Evolutionary conservation across 208 protist species (phyloP), one percentile per base, ranked within the genome.

Genomic region (Crithidia fasciculata): DNA sequence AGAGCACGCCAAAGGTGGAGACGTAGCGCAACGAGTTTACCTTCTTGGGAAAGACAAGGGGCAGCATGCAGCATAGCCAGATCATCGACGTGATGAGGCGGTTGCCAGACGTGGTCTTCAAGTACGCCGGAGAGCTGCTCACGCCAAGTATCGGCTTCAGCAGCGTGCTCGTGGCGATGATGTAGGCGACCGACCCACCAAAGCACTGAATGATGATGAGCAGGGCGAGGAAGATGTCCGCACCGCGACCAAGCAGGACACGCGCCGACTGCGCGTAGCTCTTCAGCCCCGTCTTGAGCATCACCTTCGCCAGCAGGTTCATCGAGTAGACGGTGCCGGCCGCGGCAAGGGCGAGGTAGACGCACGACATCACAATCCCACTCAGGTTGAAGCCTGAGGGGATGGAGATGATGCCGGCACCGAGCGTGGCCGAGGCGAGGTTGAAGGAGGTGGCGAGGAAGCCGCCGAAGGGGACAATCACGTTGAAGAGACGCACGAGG

Each of bases 21-120:
- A 90, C 73, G 76, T 90, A 93, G 28, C 91, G 85, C 6, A 94
- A 76, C 6, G 91, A 91, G 71, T 96, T 94, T 56, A 96, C 89
- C 41, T 76, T 67, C 28, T 87, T 81, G 12, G 86, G 86, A 58
- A 92, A 60, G 19, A 87, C 88, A 36, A 94, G 75, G 5, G 88
- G 91, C 28, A 93, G 72, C 91, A 95, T 94, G 55, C 90, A 59
- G 6, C 85, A n/a, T 2, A 92, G 16, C 45, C 85, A 93, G 5
- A 78, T 81, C 18, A 91, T 55, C 19, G 72, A 76, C 36, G 82
- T 91, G 37, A 88, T 19, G 2, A 89, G 19, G 16, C 76, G 80
- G 44, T 72, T 66, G 41, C 13, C 56, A 5, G 10, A 87, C 84
- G 50, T 60, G 57, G n/a, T 82, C 76, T 43, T 85, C 71, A 2